Conservation (phyloP, 1,284 basidiomycete species). For the Agroathelia rolfsii region DNA sequence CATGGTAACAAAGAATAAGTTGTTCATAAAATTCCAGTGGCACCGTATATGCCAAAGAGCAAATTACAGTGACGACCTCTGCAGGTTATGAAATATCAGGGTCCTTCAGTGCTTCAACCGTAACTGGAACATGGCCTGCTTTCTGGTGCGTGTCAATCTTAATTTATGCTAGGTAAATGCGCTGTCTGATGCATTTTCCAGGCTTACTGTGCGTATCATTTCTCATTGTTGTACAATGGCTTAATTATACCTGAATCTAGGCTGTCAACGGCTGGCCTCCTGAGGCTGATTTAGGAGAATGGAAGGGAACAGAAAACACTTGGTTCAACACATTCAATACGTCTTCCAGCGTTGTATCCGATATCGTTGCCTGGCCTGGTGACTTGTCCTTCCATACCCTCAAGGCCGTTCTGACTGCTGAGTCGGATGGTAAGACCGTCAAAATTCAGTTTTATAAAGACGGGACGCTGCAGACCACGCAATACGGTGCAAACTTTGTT, state of each 20-base stretch:
- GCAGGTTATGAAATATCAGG: conserved; percentile 29
- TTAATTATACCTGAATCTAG: conserved; percentile 11
- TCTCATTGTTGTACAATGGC: background rate
- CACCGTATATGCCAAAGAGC: conserved; percentile 31
- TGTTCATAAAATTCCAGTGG: conserved; percentile 17
- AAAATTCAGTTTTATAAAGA: conserved; percentile 33
- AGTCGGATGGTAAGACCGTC: conserved; percentile 26
- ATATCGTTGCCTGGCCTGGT: conserved; percentile 29
- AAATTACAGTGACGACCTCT: conserved; percentile 28
- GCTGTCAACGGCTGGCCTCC: conserved; percentile 34
- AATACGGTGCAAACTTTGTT: conserved; percentile 29
- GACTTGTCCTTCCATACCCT: conserved; percentile 34
- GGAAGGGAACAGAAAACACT: conserved; percentile 33
- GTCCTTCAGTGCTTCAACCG: conserved; percentile 32
- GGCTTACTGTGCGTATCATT: conserved; percentile 21
- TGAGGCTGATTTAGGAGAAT: conserved; percentile 33
- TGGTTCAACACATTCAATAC: conserved; percentile 38
- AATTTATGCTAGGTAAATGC: no score
- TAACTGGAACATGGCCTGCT: conserved; percentile 33
- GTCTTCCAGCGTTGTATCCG: conserved; percentile 27
- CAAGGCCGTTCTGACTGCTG: conserved; percentile 29
- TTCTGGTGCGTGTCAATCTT: conserved; percentile 24
- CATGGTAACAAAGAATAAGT: background rate
- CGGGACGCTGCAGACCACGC: conserved; percentile 24
- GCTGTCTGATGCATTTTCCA: conserved; percentile 6